Evolutionary conservation across 2,329 filamentous ascomycete species (phyloP).

Genomic region (Chaetomiaceae sp.): DNA sequence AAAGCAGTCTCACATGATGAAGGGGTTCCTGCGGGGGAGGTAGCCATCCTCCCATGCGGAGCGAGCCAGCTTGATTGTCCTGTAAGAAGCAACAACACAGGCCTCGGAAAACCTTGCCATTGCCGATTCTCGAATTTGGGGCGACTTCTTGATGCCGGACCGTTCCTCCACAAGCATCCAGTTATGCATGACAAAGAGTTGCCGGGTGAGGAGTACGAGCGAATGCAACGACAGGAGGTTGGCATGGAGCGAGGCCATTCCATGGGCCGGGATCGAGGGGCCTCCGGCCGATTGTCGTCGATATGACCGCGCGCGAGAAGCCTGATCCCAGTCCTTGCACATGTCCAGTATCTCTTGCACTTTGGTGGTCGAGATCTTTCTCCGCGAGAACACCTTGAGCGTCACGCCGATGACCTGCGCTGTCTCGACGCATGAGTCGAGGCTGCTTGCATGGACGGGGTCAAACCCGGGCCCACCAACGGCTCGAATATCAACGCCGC

Average conservation of each 20-base stretch:
- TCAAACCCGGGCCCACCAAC: slow-evolving; percentile 15
- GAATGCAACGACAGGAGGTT: slow-evolving; percentile 60
- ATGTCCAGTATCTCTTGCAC: slow-evolving; percentile 53
- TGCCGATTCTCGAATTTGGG: slow-evolving; percentile 28
- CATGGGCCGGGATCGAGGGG: slow-evolving; percentile 40
- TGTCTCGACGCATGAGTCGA: slow-evolving; percentile 54
- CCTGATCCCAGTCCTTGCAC: slow-evolving; percentile 48
- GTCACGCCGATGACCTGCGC: slow-evolving; percentile 55
- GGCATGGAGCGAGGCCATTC: slow-evolving; percentile 56
- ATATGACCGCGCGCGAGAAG: slow-evolving; percentile 43
- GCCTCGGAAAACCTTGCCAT: slow-evolving; percentile 46
- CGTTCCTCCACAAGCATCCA: slow-evolving; percentile 36
- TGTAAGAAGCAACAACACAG: slow-evolving; percentile 47
- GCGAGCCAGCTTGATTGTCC: slow-evolving; percentile 45
- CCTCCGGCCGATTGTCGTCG: slow-evolving; percentile 44
- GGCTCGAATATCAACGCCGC: slow-evolving; percentile 33
- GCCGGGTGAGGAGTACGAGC: slow-evolving; percentile 57
- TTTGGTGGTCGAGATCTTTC: slow-evolving; percentile 52
- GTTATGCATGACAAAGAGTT: slow-evolving; percentile 58
- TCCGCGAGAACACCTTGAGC: slow-evolving; percentile 55
- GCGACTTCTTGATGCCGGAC: slow-evolving; percentile 25
- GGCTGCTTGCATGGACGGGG: slow-evolving; percentile 30
- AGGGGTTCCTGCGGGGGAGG: slow-evolving; percentile 49
- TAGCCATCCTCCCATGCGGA: slow-evolving; percentile 40
- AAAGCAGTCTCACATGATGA: slow-evolving; percentile 46